Evolutionary conservation across 305 asterid species (phyloP), one percentile per base, ranked within the genome.

Genomic region (Salvia sclarea): DNA sequence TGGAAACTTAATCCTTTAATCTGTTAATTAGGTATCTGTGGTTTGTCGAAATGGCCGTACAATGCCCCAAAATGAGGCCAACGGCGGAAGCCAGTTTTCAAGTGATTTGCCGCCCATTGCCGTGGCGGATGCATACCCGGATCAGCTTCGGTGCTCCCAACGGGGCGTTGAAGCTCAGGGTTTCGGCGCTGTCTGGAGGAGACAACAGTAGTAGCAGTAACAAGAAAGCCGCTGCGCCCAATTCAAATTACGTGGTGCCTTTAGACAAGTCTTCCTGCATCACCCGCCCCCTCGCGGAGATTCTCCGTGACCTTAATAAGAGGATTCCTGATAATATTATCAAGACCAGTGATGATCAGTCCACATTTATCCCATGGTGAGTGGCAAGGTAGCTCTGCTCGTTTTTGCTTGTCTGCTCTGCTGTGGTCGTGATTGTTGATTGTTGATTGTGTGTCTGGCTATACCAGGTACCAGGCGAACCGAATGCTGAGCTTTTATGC

Each of bases 401-500:
- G n/a, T n/a, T n/a, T 12, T 6, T 31, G 14, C 38, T n/a, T n/a
- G 44, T 33, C 24, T 66, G 45, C 49, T 62, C n/a, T n/a, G n/a
- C n/a, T n/a, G 44, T 61, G 70, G 50, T 70, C 68, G 66, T 74
- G 73, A 57, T 68, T 44, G 35, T 70, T 59, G 64, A 31, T 68
- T 75, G 33, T 70, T 59, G 64, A 31, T 68, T 75, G 33, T 66
- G n/a, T n/a, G n/a, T 66, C 54, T 75, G 66, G 64, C 75, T 35
- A 13, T 57, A 64, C 8, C 61, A 92, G 98, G 98, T 89, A 86
- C 85, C 98, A 92, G 47, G 96, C 98, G 68, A 92, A 92, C 75
- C 95, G 98, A 59, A 83, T 92, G 98, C 78, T 92, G 81, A 92
- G 98, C 83, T 92, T 92, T 81, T 89, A 92, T 80, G 98, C 98